These are phyloP conservation scores for Epichloe coenophiala DNA, from an alignment of 2,329 filamentous ascomycete species.

Conservation along the genomic window DNA sequence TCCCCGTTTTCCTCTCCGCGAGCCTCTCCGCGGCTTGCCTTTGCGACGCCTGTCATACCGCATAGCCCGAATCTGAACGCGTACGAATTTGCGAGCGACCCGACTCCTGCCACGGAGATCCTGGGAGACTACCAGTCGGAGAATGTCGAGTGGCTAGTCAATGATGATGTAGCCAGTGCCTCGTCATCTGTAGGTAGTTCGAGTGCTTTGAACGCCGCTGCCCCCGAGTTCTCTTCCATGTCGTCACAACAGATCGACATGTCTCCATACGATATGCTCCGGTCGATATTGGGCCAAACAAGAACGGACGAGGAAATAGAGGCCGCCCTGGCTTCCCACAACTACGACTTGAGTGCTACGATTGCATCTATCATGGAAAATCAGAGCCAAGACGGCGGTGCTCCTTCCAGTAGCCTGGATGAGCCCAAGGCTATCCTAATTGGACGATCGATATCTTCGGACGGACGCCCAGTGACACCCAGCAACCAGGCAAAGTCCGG, in stretches of 20 bases:
- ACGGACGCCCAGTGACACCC: conserved; percentile 64
- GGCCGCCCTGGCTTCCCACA: conserved; percentile 72
- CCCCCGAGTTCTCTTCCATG: conserved; percentile 58
- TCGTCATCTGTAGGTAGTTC: conserved; percentile 59
- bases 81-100: conserved; percentile 82
- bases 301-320: conserved; percentile 92
- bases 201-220: conserved; percentile 63
- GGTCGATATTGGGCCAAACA: conserved; percentile 81
- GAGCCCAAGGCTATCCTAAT: conserved; percentile 62
- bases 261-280: conserved; percentile 95
- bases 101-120: conserved; percentile 66
- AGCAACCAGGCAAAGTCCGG: conserved; percentile 65
- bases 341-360: conserved; percentile 86
- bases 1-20: conserved; percentile 92
- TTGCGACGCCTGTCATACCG: conserved; percentile 80
- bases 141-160: conserved; percentile 94
- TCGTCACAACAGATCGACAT: conserved; percentile 66
- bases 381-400: conserved; percentile 31
- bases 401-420: conserved; percentile 23
- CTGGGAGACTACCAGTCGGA: conserved; percentile 87
- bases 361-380: conserved; percentile 79
- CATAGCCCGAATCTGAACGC: conserved; percentile 90
- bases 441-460: conserved; percentile 76
- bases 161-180: conserved; percentile 70
- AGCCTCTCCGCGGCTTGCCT: conserved; percentile 79